Evolutionary conservation across 2,329 filamentous ascomycete species (phyloP), one percentile per base, ranked within the genome.

Genomic region (Colletotrichum falcatum): DNA sequence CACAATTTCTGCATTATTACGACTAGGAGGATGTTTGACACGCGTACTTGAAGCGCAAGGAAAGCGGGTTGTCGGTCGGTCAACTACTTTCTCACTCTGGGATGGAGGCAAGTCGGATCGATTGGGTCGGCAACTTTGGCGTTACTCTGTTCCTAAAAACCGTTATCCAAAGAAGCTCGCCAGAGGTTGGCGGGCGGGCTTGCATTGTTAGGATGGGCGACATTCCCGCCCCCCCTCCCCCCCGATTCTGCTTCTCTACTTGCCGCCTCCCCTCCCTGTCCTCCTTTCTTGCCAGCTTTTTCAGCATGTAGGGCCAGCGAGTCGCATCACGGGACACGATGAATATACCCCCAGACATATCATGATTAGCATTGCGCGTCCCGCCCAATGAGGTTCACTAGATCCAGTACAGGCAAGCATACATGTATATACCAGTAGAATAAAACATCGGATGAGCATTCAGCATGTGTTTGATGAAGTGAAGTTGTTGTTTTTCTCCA

Each of bases 311-410:
- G 58, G 55, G 64, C 39, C 33, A 62, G 44, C 35, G 23, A 60
- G 61, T 59, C 51, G 53, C 58, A 59, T 46, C 44, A 62, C 59
- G 67, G 67, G 64, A 67, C 53, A 70, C 58, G 58, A 70, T 39
- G 51, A 70, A 70, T 70, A 70, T 70, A 70, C 67, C 67, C 67
- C 53, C 11, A 70, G 26, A 70, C 23, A 70, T 48, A 59, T 70
- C 53, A 67, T 70, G 64, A 70, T 44, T 54, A 70, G 64, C 66
- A 49, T 58, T 53, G 18, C 46, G 48, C 37, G 23, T 62, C 60
- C 49, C 35, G 35, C 16, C 60, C 35, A 18, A 53, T n/a, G 33
- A 53, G 23, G 16, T 35, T 48, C 44, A 37, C 44, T n/a, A 61
- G 44, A 37, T 44, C 18, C 59, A 5, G 11, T 28, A 18, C 26